phyloP scores from a whole-genome alignment of 306 rosid genomes.

The Hippophae tibetana region DNA sequence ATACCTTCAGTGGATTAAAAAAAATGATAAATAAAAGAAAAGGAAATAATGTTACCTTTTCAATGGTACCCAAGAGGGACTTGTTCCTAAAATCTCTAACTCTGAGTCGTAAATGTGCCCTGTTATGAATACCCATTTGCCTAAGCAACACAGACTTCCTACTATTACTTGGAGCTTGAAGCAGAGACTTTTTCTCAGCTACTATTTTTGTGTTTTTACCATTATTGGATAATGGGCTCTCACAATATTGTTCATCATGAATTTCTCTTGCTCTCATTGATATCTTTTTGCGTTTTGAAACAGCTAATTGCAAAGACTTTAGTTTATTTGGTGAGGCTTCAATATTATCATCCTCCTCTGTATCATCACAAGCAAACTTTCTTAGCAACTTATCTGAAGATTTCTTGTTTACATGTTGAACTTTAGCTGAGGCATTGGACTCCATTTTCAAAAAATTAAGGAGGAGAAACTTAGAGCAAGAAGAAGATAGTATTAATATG shows the following conservation, averaged over 20 bases:
- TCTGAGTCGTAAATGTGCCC: slow-evolving; percentile 33
- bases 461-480: not conserved
- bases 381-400: slow-evolving; percentile 79
- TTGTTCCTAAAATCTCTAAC: slow-evolving; percentile 48
- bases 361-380: slow-evolving; percentile 45
- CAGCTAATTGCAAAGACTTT: not conserved
- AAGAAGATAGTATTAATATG: not conserved
- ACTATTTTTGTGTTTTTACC: slow-evolving; percentile 11
- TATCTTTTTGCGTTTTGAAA: too few species aligned
- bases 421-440: slow-evolving; percentile 23
- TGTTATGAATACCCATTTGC: slow-evolving; percentile 34
- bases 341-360: slow-evolving; percentile 10
- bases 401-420: slow-evolving; percentile 61
- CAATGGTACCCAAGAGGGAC: slow-evolving; percentile 53
- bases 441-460: slow-evolving; percentile 33
- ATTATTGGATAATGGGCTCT: slow-evolving; percentile 23
- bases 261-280: too few species aligned
- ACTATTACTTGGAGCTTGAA: slow-evolving; percentile 20
- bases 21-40: too few species aligned
- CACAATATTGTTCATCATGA: slow-evolving; percentile 14
- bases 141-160: slow-evolving; percentile 46
- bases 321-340: slow-evolving; percentile 13
- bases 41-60: slow-evolving; percentile 37
- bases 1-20: too few species aligned
- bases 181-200: slow-evolving; percentile 55